Percentiles rank a stretch among this genome's conserved stretches.
Evolutionary conservation across 805 yeast genomes (phyloP).

Genomic region (Candida glaebosa): DNA sequence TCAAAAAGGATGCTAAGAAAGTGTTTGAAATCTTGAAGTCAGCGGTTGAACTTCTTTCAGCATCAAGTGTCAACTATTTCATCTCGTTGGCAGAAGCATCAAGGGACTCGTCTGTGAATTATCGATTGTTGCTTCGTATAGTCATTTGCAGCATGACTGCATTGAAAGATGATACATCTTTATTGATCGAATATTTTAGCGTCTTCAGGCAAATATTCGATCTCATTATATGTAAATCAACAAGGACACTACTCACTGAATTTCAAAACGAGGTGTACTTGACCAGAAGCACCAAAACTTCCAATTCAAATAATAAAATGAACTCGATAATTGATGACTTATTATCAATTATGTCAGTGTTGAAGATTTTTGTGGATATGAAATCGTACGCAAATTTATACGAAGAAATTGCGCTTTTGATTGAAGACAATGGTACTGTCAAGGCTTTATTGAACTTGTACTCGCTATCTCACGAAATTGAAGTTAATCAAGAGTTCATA

Average conservation of each 20-base stretch:
- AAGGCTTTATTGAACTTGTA: slow-evolving; percentile 61
- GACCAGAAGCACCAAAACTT: slow-evolving; percentile 29
- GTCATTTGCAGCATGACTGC: slow-evolving; percentile 46
- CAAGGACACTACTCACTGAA: slow-evolving; percentile 54
- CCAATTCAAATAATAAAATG: slow-evolving; percentile 30
- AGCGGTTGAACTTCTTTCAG: slow-evolving; percentile 43
- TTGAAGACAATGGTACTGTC: slow-evolving; percentile 58
- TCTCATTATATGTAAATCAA: slow-evolving; percentile 61
- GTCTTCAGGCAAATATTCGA: slow-evolving; percentile 58
- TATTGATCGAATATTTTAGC: slow-evolving; percentile 46
- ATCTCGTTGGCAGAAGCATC: slow-evolving; percentile 37
- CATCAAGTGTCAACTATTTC: slow-evolving; percentile 48
- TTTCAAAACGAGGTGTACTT: slow-evolving; percentile 55
- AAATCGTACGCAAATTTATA: slow-evolving; percentile 47
- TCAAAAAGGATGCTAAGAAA: slow-evolving; percentile 27
- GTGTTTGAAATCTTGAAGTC: slow-evolving; percentile 42
- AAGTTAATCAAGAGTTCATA: slow-evolving; percentile 58
- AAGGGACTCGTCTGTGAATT: slow-evolving; percentile 28
- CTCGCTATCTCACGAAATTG: slow-evolving; percentile 61
- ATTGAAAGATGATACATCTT: slow-evolving; percentile 35
- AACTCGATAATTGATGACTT: slow-evolving; percentile 62
- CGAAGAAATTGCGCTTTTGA: slow-evolving; percentile 46
- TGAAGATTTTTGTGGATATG: slow-evolving; percentile 52
- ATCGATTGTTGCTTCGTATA: slow-evolving; percentile 61
- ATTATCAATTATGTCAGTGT: slow-evolving; percentile 57